Evolutionary conservation across 1,284 basidiomycete genomes (phyloP).

Genomic region (Dichomitus squalens): DNA sequence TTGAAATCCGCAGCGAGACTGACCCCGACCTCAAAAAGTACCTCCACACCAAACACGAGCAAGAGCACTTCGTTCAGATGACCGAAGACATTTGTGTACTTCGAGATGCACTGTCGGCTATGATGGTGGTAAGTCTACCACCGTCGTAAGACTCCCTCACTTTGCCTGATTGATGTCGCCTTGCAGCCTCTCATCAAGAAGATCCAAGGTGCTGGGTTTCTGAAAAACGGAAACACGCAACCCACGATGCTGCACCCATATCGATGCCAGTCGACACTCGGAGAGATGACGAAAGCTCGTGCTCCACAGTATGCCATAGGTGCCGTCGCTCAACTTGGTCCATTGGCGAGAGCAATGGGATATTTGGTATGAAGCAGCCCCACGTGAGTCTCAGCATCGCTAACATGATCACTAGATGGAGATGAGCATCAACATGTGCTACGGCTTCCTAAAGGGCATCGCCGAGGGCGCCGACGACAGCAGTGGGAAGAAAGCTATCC

Average conservation of each 20-base stretch:
- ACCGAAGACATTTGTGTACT: conserved; percentile 58
- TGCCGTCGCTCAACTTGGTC: conserved; percentile 17
- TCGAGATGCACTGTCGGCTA: conserved; percentile 56
- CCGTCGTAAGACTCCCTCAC: neutral
- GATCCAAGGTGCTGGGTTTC: conserved; percentile 28
- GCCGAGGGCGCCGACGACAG: conserved; percentile 35
- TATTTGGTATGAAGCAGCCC: conserved; percentile 30
- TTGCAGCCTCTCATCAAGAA: conserved; percentile 35
- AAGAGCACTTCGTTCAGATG: conserved; percentile 76
- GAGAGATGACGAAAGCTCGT: conserved; percentile 38
- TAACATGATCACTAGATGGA: conserved; percentile 59
- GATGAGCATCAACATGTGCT: conserved; percentile 80
- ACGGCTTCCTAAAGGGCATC: conserved; percentile 57
- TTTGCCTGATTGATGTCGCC: neutral
- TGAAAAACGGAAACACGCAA: conserved; percentile 34
- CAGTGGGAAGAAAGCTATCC: conserved; percentile 42
- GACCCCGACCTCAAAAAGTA: conserved; percentile 89
- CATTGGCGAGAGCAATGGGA: conserved; percentile 22
- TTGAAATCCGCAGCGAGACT: conserved; percentile 93
- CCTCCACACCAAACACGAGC: conserved; percentile 83
- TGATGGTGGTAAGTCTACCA: conserved; percentile 70
- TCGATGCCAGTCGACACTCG: conserved; percentile 44
- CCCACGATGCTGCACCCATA: conserved; percentile 60
- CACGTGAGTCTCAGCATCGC: neutral
- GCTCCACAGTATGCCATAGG: conserved; percentile 24